phyloP scores from a whole-genome alignment of 176 grass and related monocot species.

The Musa acuminata region DNA sequence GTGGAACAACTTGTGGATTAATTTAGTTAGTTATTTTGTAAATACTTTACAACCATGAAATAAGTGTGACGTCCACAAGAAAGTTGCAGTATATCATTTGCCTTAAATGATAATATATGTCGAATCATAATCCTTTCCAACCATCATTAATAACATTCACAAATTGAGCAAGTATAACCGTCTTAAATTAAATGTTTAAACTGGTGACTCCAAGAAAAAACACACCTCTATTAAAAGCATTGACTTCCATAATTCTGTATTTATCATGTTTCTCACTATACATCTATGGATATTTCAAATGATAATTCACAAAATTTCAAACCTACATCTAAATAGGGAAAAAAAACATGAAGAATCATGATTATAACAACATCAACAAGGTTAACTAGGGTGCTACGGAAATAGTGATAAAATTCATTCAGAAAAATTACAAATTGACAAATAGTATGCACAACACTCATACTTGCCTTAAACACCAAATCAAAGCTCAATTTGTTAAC shows the following conservation, averaged over 20 bases:
- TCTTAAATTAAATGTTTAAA: neutral
- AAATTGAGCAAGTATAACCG: neutral
- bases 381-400: neutral
- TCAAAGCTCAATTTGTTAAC: constrained; percentile 22
- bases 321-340: neutral
- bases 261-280: neutral
- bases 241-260: neutral
- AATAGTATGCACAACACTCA: neutral
- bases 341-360: neutral
- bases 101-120: too few relatives aligned
- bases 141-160: neutral
- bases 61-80: neutral
- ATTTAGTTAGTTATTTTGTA: neutral
- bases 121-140: neutral
- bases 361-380: neutral
- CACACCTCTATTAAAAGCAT: neutral
- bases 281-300: neutral
- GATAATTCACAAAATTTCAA: neutral
- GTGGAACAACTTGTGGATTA: neutral
- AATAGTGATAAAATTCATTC: neutral
- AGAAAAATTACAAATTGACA: neutral
- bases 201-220: neutral
- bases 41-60: neutral
- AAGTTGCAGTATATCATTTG: too few relatives aligned
- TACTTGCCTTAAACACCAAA: constrained; percentile 48